Base-by-base conservation (phyloP, 208 protist species). In the Balamuthia mandrillaris region DNA sequence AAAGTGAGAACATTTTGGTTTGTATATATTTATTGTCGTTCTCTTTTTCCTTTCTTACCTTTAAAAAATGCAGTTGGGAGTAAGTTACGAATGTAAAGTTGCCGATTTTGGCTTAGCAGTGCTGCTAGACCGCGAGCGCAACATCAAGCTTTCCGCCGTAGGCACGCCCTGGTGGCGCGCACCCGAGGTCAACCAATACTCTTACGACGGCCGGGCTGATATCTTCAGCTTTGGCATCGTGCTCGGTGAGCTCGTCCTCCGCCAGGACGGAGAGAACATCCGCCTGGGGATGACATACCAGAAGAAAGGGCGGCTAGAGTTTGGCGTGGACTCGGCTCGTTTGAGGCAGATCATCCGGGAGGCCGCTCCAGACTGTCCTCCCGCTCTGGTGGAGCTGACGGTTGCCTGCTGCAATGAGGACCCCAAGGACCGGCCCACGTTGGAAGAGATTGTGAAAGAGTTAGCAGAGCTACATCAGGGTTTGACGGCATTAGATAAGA, bases 171-270 rank as follows among this genome's bases (percentile, higher is more conserved):
- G 66, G 66, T 77, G 66, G 66, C 66, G 66, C 33, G 66, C 66
- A 33, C 66, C 66, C 5, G 66, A 77, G 24, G 66, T 77, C 9
- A 45, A 77, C 21, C 27, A 77, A n/a, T 77, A 77, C 42, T 39
- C 49, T 27, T 77, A 77, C 44, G 66, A 77, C 29, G 41, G 54
- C 44, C 0, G 66, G 66, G 66, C 66, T 18, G 66, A 77, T 54
- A 77, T 77, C n/a, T 77, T 77, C 29, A 77, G 66, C 66, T 77
- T 56, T 24, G 66, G 66, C n/a, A 77, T 77, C 0, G 66, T 77
- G 66, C 24, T 77, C 29, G 44, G 42, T 4, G 66, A 77, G 66
- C 27, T 77, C 44, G 54, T 77, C 37, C 49, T 45, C 41, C 14
- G 44, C 18, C 27, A 56, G 18, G 37, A 49, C 10, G 66, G 66